Evolutionary conservation across 208 protist species (phyloP), one percentile per base, ranked within the genome.

Genomic region (Leishmania guyanensis): DNA sequence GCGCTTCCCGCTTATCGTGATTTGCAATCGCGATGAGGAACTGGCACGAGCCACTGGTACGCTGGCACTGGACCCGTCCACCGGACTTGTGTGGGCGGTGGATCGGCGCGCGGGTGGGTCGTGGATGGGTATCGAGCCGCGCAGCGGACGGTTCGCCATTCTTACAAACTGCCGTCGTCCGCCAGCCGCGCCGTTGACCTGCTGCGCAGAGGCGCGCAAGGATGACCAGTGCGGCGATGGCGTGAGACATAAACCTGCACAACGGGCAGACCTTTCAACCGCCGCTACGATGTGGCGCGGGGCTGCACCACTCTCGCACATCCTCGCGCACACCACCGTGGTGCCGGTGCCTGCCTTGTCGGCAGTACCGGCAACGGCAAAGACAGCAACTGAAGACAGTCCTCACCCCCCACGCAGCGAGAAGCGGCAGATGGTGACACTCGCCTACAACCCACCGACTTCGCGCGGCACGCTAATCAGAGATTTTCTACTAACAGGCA

Each of bases 21-120:
- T 94, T 39, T 84, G 78, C 86, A 94, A 94, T 62, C 89, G 91
- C 17, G 91, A 93, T 65, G 91, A 94, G 78, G 16, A 88, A 39
- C 83, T 88, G 17, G 82, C 69, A 48, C 89, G 91, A 9, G 65
- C 68, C 60, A 93, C 91, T 22, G 77, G 80, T 62, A 82, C 82
- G 1, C 77, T 92, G 20, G 73, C 68, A 56, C 70, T 88, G 26
- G 85, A 91, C 77, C 1, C 51, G 0, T n/a, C 50, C 16, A 89
- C 83, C 0, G 87, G 88, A 0, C 70, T 92, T 8, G 48, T 94
- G 48, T 93, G 91, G 82, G 82, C 89, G 8, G 79, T 88, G 0
- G 91, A 93, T 72, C 79, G 78, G 5, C 66, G 83, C n/a, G 89
- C 87, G 0, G 91, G 91, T 22, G 91, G 91, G 3, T 92, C 91